Evolutionary conservation across 345 rosid genomes (phyloP), one percentile per base, ranked within the genome.

Genomic region (Hevea brasiliensis): DNA sequence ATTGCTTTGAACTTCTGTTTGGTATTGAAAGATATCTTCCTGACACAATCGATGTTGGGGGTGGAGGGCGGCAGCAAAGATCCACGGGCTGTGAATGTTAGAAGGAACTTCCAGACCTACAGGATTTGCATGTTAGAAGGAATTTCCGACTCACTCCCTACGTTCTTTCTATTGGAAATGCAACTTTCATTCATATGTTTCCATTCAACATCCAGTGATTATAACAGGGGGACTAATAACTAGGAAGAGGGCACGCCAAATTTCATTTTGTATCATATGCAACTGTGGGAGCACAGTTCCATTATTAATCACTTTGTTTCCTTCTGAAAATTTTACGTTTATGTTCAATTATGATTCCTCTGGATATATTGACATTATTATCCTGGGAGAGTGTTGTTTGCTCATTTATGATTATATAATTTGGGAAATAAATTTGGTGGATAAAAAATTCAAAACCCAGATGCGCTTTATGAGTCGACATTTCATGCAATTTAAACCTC

Each of bases 51-150:
- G 93, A 92, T 75, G 88, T 92, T 44, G 84, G 21, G 0, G 84
- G 84, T 6, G 92, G 93, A 50, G 84, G 86, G 63, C 76, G 77
- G 67, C 86, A 83, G 59, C 93, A 87, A 40, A 80, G 93, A 74
- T 89, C 92, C 9, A 87, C 88, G 17, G 94, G 94, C 2, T 92
- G 97, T 59, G 93, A 89, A 76, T 90, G 95, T 69, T 90, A 81
- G 78, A 61, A 29, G 47, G 61, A 40, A 35, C 26, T 61, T 51
- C 32, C 68, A 7, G 17, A n/a, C n/a, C 7, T 8, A 47, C 24
- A 18, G 17, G n/a, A n/a, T n/a, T n/a, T 59, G 93, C 88, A 76
- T 90, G 95, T 69, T 90, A 81, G 78, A 61, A 29, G 47, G 61
- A 40, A 35, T 37, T 61, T 51, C 32, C 68, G 17, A n/a, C n/a